Conservation (phyloP, 345 rosid genomes). For the Acer campestre region DNA sequence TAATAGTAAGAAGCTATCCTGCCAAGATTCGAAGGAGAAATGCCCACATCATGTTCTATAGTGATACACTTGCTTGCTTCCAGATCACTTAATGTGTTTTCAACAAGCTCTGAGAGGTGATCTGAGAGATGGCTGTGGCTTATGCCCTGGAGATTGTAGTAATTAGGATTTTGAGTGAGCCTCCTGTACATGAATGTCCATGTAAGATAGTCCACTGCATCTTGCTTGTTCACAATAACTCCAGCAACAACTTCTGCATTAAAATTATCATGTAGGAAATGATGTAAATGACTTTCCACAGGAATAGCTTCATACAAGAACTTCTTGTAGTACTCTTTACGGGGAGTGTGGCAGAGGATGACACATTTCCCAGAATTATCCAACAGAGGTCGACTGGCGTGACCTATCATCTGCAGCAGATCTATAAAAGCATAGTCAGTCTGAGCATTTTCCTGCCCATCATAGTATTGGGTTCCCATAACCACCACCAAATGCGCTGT, state of each 20-base stretch:
- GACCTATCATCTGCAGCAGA: conserved; percentile 97
- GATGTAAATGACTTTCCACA: conserved; percentile 89
- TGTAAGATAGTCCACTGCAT: conserved; percentile 92
- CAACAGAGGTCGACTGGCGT: conserved; percentile 83
- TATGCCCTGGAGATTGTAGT: conserved; percentile 94
- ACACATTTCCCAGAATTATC: conserved; percentile 91
- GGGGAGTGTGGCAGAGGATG: conserved; percentile 84
- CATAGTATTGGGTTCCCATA: conserved; percentile 95
- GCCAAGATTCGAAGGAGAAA: conserved; percentile 80
- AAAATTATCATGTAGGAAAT: conserved; percentile 83
- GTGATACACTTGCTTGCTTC: conserved; percentile 79
- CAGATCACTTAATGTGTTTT: conserved; percentile 73
- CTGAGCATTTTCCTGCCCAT: conserved; percentile 82
- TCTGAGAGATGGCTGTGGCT: conserved; percentile 96
- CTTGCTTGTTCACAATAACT: conserved; percentile 87
- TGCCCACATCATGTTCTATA: conserved; percentile 80
- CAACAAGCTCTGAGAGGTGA: conserved; percentile 95
- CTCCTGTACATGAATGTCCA: conserved; percentile 98
- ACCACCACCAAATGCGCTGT: conserved; percentile 83
- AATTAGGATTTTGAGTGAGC: conserved; percentile 90
- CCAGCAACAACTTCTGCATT: conserved; percentile 87
- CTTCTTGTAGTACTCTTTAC: conserved; percentile 91
- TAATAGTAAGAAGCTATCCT: conserved; percentile 88
- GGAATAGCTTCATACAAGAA: conserved; percentile 92
- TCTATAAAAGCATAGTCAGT: conserved; percentile 83